Percentiles rank a stretch among this genome's conserved stretches.
phyloP scores from a whole-genome alignment of 2,329 filamentous ascomycete species.

The Beauveria scarabaeidicola region DNA sequence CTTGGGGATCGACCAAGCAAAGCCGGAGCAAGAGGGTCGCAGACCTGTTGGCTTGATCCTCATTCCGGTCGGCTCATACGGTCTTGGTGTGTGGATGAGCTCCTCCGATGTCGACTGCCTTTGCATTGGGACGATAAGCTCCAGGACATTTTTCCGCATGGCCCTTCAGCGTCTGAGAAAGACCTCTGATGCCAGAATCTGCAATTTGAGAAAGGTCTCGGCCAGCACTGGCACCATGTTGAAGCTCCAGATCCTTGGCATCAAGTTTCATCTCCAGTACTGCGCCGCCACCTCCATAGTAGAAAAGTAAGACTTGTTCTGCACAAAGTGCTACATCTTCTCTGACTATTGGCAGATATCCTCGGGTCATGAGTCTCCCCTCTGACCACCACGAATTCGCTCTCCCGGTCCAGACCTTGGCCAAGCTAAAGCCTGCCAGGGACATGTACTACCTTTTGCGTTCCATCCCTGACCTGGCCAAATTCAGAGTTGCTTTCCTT shows the following conservation, averaged over 20 bases:
- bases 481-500: slow-evolving; percentile 51
- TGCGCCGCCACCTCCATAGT: slow-evolving; percentile 49
- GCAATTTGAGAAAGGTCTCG: slow-evolving; percentile 48
- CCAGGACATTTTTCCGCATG: slow-evolving; percentile 53
- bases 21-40: slow-evolving; percentile 11
- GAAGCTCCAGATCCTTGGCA: slow-evolving; percentile 48
- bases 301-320: slow-evolving; percentile 29
- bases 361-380: slow-evolving; percentile 37
- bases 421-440: slow-evolving; percentile 55
- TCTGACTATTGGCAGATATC: slow-evolving; percentile 28
- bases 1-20: slow-evolving; percentile 24
- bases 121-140: slow-evolving; percentile 53
- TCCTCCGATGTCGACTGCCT: slow-evolving; percentile 58
- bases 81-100: slow-evolving; percentile 51
- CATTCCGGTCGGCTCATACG: slow-evolving; percentile 58
- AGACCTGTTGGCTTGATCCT: slow-evolving; percentile 35
- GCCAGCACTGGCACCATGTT: slow-evolving; percentile 55
- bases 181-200: slow-evolving; percentile 34
- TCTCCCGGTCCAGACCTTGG: slow-evolving; percentile 46
- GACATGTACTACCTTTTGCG: slow-evolving; percentile 53
- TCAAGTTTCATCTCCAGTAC: slow-evolving; percentile 59
- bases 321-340: no score
- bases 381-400: slow-evolving; percentile 45
- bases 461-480: slow-evolving; percentile 49
- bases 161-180: slow-evolving; percentile 45